Evolutionary conservation across 352 stramenopile genomes (phyloP).

Genomic region (Phytophthora ohioensis): DNA sequence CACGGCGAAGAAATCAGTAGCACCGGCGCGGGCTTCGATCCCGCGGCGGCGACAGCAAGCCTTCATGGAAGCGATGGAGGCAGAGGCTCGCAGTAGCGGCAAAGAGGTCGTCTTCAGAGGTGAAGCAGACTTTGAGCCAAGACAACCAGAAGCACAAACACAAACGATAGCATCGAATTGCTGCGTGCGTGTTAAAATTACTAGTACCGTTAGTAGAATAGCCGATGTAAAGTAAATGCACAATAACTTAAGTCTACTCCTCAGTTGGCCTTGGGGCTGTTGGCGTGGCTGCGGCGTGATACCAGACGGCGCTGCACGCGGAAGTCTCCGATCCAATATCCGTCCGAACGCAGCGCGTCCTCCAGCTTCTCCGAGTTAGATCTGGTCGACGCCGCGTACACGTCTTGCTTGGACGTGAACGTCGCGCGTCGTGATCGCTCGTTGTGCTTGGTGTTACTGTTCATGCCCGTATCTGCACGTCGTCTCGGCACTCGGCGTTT

Average conservation of each 20-base stretch:
- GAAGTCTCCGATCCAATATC: conserved; percentile 86
- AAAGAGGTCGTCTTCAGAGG: not conserved
- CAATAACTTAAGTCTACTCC: conserved; percentile 46
- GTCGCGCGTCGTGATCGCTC: conserved; percentile 40
- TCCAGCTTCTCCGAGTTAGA: conserved; percentile 54
- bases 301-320: conserved; percentile 56
- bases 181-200: conserved; percentile 15
- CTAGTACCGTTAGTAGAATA: conserved; percentile 23
- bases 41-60: conserved; percentile 47
- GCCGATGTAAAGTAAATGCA: conserved; percentile 34
- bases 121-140: conserved; percentile 32
- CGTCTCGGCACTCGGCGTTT: conserved; percentile 34
- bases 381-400: conserved; percentile 41
- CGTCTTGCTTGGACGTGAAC: conserved; percentile 39
- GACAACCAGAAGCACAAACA: conserved; percentile 13
- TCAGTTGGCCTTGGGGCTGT: conserved; percentile 39
- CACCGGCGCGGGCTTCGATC: conserved; percentile 30
- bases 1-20: conserved; percentile 6
- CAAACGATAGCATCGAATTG: conserved; percentile 5
- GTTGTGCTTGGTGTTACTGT: conserved; percentile 14
- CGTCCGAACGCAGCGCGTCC: conserved; percentile 65
- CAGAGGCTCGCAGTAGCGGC: conserved; percentile 36
- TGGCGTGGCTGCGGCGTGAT: conserved; percentile 34
- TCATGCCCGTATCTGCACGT: conserved; percentile 28
- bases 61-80: conserved; percentile 66